These are phyloP conservation scores for Metarhizium brunneum DNA, from an alignment of 2,329 filamentous ascomycete genomes.

Conservation along the genomic window DNA sequence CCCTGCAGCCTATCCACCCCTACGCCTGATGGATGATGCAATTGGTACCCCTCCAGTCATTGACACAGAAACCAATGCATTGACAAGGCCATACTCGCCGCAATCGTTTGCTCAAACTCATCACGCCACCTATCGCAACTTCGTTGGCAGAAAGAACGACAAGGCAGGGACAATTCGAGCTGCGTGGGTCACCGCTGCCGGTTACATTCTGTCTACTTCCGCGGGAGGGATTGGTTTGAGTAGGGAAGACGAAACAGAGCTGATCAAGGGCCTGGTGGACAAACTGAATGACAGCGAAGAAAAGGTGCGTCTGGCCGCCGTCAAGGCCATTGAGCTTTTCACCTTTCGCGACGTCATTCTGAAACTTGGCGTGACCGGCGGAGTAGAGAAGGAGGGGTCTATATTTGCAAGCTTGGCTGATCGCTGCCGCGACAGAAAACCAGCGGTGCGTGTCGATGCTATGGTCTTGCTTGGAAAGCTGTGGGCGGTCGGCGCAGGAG, in stretches of 20 bases:
- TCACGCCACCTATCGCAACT: slow-evolving; percentile 68
- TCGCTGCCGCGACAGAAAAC: slow-evolving; percentile 78
- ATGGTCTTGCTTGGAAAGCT: slow-evolving; percentile 78
- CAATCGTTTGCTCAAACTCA: slow-evolving; percentile 85
- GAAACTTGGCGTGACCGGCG: slow-evolving; percentile 70
- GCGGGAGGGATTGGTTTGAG: slow-evolving; percentile 84
- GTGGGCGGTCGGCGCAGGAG: slow-evolving; percentile 88
- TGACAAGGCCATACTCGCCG: slow-evolving; percentile 76
- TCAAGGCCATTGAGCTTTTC: slow-evolving; percentile 75
- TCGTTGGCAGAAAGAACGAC: slow-evolving; percentile 77
- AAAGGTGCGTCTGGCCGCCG: slow-evolving; percentile 80
- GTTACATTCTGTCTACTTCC: slow-evolving; percentile 82
- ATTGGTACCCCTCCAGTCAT: slow-evolving; percentile 23
- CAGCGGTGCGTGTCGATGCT: slow-evolving; percentile 72
- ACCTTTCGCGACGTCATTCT: slow-evolving; percentile 70
- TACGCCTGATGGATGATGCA: slow-evolving; percentile 51
- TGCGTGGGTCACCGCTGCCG: slow-evolving; percentile 76
- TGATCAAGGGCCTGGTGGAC: slow-evolving; percentile 67
- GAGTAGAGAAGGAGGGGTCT: slow-evolving; percentile 66
- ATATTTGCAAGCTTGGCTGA: slow-evolving; percentile 77
- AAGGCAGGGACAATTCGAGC: slow-evolving; percentile 75
- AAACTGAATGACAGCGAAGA: slow-evolving; percentile 86
- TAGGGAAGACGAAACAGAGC: slow-evolving; percentile 65
- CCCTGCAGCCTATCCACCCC: slow-evolving; percentile 74
- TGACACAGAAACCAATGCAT: slow-evolving; percentile 46